phyloP scores from a whole-genome alignment of 2,329 filamentous ascomycete species.

The Aspergillus clavatus region DNA sequence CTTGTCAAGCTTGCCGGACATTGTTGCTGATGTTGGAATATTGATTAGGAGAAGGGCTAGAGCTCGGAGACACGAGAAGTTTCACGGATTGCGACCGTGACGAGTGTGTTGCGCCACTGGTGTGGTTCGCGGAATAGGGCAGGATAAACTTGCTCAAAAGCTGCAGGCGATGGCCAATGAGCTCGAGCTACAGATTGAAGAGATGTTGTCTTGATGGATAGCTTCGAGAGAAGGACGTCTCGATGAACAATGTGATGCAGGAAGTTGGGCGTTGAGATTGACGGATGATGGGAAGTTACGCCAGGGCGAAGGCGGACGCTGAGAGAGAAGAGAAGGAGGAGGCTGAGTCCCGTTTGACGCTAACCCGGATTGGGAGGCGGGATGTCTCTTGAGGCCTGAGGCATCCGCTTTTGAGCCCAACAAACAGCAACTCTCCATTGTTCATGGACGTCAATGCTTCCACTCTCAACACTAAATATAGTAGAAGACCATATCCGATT shows the following conservation, averaged over 20 bases:
- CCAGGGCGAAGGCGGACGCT: constrained; percentile 10
- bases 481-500: background rate
- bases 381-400: constrained; percentile 10
- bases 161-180: constrained; percentile 1
- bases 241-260: constrained; percentile 14
- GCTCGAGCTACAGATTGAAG: background rate
- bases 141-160: constrained; percentile 6
- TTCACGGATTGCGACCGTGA: constrained; percentile 10
- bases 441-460: background rate
- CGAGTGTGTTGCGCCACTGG: constrained; percentile 8
- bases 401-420: constrained; percentile 8
- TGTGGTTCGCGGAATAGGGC: constrained; percentile 7
- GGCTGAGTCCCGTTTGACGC: constrained; percentile 10
- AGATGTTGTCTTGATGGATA: background rate
- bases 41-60: constrained; percentile 4
- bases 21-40: constrained; percentile 41
- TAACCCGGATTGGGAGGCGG: constrained; percentile 19
- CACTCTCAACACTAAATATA: background rate
- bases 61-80: constrained; percentile 5
- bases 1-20: constrained; percentile 95
- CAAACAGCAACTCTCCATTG: constrained; percentile 7
- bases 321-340: constrained; percentile 10
- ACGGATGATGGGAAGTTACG: constrained; percentile 8
- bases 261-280: constrained; percentile 11
- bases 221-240: constrained; percentile 1